Percentiles rank a stretch among this genome's conserved stretches.
phyloP scores from a whole-genome alignment of 1,284 basidiomycete species.

The Moesziomyces sp. region DNA sequence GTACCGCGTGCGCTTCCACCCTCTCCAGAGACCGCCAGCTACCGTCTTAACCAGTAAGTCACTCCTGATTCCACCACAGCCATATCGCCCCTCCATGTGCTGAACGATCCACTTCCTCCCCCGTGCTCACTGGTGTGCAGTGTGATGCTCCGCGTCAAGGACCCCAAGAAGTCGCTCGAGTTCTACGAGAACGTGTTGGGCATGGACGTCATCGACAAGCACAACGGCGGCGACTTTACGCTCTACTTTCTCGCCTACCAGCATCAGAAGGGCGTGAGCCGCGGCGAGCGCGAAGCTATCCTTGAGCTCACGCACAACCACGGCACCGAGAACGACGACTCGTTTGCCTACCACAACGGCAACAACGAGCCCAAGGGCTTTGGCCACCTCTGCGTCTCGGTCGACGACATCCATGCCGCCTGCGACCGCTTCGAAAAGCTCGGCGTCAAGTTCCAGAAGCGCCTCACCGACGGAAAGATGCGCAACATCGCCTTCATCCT shows the following conservation, averaged over 20 bases:
- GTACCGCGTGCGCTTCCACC: conserved; percentile 6
- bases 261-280: conserved; percentile 71
- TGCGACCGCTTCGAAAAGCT: conserved; percentile 85
- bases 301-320: conserved; percentile 60
- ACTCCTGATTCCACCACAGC: background rate
- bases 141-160: conserved; percentile 89
- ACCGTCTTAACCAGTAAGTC: conserved; percentile 62
- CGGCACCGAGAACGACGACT: conserved; percentile 63
- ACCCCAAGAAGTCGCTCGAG: conserved; percentile 74
- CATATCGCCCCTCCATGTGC: background rate
- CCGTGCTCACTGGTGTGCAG: conserved; percentile 64
- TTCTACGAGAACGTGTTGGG: conserved; percentile 74
- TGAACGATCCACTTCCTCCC: background rate
- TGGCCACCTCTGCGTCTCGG: conserved; percentile 78
- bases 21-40: conserved; percentile 59
- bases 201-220: conserved; percentile 80
- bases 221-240: conserved; percentile 71
- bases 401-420: conserved; percentile 83
- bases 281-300: conserved; percentile 74
- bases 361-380: conserved; percentile 65
- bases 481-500: conserved; percentile 83
- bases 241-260: conserved; percentile 82
- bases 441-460: conserved; percentile 89
- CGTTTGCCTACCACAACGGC: conserved; percentile 64
- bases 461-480: conserved; percentile 86